Conservation (phyloP, 139 green algal species). For the Closterium sp. region DNA sequence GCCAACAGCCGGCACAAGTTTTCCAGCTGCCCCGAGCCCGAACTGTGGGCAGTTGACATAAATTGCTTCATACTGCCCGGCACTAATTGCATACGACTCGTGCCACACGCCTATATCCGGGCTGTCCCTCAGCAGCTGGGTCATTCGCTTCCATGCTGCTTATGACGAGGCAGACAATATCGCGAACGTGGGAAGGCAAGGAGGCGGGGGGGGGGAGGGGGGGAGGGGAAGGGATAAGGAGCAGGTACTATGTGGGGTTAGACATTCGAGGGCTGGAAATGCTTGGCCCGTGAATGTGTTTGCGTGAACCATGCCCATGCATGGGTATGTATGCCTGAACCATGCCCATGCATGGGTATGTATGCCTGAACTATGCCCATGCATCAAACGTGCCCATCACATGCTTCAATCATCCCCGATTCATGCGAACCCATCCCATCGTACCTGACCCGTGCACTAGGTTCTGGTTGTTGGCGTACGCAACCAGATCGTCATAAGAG, state of each 20-base stretch:
- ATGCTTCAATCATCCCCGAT: too few species aligned
- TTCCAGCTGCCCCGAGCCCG: neutral
- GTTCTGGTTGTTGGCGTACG: conserved; percentile 1
- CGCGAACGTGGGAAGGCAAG: neutral
- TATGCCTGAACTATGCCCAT: too few species aligned
- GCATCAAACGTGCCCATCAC: too few species aligned
- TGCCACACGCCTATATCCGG: neutral
- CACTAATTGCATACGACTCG: neutral
- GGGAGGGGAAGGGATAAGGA: too few species aligned
- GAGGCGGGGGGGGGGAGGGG: too few species aligned
- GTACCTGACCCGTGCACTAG: conserved; percentile 4
- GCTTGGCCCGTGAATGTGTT: too few species aligned
- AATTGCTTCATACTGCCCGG: neutral
- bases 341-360: too few species aligned
- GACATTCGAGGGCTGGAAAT: too few species aligned
- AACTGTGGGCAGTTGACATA: neutral
- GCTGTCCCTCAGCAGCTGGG: neutral
- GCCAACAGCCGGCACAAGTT: neutral
- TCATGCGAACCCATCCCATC: neutral
- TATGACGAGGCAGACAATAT: neutral
- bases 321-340: too few species aligned
- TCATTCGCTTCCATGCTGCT: neutral
- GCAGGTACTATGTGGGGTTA: too few species aligned
- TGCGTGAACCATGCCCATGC: too few species aligned
- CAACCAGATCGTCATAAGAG: conserved; percentile 18